Evolutionary conservation across 1,284 basidiomycete genomes (phyloP), one percentile per base, ranked within the genome.

Genomic region (Pseudozyma flocculosa): DNA sequence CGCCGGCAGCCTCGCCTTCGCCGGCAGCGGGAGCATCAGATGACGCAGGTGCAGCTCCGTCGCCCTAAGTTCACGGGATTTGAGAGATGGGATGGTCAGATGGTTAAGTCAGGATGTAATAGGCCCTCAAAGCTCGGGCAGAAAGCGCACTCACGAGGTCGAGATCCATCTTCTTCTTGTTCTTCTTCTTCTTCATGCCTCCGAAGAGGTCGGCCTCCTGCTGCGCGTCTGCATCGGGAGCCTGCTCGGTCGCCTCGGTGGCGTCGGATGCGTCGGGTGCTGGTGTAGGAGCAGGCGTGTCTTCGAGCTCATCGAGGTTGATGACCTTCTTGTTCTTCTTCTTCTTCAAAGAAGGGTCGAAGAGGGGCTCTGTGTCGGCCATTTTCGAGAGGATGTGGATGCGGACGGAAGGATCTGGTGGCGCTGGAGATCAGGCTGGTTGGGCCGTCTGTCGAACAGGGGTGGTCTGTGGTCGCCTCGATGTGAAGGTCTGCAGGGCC

Each of bases 151-250:
- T 53, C 45, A 53, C 58, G 43, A 68, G 46, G 38, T 66, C 89
- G 50, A 90, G 81, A 76, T 92, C 90, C 50, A 91, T 87, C 57
- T 89, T 88, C 79, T 89, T 90, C 83, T 91, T 90, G 82, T 89
- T 79, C 51, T 90, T 91, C 80, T 91, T 92, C 83, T 92, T 92
- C 84, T 91, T 91, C 75, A 90, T 75, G 73, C 89, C 89, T 7
- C 87, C 89, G 73, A 92, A 91, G 85, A 91, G 87, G 46, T 87
- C 84, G 70, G 88, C 87, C 73, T 86, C 82, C 40, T 90, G 88
- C 38, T 89, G 87, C 23, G 44, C 42, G 11, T 49, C 49, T 38
- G 47, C 51, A 9, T 47, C 50, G 34, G 54, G 14, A 13, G 43
- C 50, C 23, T 65, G 56, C 50, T 54, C 43, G 40, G 48, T 50